Conservation (phyloP, 495 filamentous ascomycete species). For the Glonium stellatum region DNA sequence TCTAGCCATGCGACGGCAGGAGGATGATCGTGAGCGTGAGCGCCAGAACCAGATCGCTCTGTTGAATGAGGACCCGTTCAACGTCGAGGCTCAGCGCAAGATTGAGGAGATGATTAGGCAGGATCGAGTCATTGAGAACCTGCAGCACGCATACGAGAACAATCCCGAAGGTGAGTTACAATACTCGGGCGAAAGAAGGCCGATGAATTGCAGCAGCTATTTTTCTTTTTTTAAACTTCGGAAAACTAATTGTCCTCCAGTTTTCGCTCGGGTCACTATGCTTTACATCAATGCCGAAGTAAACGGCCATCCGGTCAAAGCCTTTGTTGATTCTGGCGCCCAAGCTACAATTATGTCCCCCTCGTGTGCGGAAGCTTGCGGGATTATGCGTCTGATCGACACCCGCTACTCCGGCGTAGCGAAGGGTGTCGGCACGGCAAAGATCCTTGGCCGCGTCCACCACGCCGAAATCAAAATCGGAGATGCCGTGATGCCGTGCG, state of each 20-base stretch:
- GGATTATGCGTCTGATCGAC: conserved; percentile 96
- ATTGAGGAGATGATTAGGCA: conserved; percentile 97
- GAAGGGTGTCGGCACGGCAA: conserved; percentile 85
- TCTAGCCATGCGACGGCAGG: conserved; percentile 55
- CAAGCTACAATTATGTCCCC: conserved; percentile 99
- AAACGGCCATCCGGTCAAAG: conserved; percentile 84
- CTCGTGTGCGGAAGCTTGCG: conserved; percentile 77
- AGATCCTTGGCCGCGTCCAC: conserved; percentile 90
- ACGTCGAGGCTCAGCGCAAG: conserved; percentile 78
- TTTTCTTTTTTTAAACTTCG: no score
- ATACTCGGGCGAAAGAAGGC: neutral
- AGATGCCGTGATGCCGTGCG: conserved; percentile 76
- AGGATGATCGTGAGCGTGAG: conserved; percentile 61
- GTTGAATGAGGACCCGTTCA: conserved; percentile 88
- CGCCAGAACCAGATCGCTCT: conserved; percentile 71
- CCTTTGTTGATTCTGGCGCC: conserved; percentile 94
- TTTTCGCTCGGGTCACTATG: conserved; percentile 89
- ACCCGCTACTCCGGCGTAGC: conserved; percentile 85
- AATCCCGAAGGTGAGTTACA: conserved; percentile 82
- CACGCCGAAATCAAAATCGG: conserved; percentile 91
- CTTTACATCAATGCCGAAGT: conserved; percentile 95
- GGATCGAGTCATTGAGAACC: conserved; percentile 85
- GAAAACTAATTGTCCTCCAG: conserved; percentile 40
- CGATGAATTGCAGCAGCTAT: no score
- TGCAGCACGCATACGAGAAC: conserved; percentile 92